A percentile compares a stretch with the other conserved stretches of the same genome.
Conservation (phyloP, 2,329 filamentous ascomycete species). For the Penicillium aurantiogriseum region DNA sequence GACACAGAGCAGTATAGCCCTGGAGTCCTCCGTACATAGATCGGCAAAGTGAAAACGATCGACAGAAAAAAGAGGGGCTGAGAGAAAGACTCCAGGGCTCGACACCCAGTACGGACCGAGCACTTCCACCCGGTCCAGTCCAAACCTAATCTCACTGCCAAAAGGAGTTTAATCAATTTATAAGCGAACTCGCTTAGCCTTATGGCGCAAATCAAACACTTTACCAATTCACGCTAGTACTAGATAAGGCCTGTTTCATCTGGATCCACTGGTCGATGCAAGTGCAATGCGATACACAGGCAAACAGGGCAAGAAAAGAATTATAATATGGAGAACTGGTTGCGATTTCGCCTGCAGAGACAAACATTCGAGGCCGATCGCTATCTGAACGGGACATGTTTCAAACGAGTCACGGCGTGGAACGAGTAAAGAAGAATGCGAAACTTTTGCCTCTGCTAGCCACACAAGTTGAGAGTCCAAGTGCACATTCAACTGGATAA, state of each 20-base stretch:
- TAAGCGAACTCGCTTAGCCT: not conserved
- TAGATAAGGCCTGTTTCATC: not conserved
- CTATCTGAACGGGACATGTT: conserved; percentile 3
- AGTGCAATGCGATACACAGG: conserved; percentile 7
- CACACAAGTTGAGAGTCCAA: conserved; percentile 1
- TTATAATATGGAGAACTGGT: not conserved
- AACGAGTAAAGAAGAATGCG: conserved; percentile 4
- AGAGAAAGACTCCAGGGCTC: not conserved
- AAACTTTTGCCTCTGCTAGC: not conserved
- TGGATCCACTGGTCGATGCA: not conserved
- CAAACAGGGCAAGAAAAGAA: not conserved
- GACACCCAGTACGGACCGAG: too few relatives aligned
- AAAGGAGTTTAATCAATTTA: conserved; percentile 1
- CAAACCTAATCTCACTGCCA: not conserved
- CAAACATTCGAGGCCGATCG: conserved; percentile 9
- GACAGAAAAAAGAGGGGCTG: conserved; percentile 2
- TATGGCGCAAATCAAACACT: conserved; percentile 6
- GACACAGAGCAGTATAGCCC: conserved; percentile 4
- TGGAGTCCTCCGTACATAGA: not conserved
- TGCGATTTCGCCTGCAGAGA: not conserved
- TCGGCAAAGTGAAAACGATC: not conserved
- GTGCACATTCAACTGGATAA: conserved; percentile 6
- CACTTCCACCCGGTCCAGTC: conserved; percentile 7
- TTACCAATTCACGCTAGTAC: not conserved
- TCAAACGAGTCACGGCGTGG: conserved; percentile 6